These are phyloP conservation scores for slime mould (Dictyostelium discoideum) DNA, from an alignment of 78 protist species.

Conservation along the genomic window DNA sequence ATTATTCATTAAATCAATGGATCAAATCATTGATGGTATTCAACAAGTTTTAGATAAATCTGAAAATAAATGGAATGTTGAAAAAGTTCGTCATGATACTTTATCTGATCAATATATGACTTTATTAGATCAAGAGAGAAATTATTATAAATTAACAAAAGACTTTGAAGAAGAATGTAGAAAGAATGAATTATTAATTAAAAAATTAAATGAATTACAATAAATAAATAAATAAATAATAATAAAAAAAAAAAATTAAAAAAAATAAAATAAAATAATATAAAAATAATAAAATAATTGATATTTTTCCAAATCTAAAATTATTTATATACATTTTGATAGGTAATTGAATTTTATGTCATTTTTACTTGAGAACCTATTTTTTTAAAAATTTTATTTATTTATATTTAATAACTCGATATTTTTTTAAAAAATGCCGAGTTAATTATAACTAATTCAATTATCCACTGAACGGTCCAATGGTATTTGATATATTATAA, in stretches of 20 bases:
- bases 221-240: not conserved
- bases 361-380: no score
- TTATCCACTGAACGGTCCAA: no score
- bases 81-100: constrained; percentile 5
- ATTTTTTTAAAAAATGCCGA: no score
- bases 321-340: no score
- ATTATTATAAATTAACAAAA: constrained; percentile 84
- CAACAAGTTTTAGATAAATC: constrained; percentile 52
- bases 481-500: no score
- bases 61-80: constrained; percentile 44
- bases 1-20: constrained; percentile 68
- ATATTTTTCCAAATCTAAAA: no score
- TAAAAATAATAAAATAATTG: no score
- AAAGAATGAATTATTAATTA: constrained; percentile 45
- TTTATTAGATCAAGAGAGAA: constrained; percentile 88
- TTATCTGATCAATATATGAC: constrained; percentile 40
- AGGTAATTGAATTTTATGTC: no score
- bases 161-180: constrained; percentile 86
- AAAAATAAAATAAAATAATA: not conserved
- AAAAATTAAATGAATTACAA: constrained; percentile 43
- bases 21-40: constrained; percentile 37
- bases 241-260: not conserved
- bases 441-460: no score
- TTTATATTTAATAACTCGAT: no score
- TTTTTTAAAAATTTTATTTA: no score